Conservation (phyloP, 129 eudicot genomes). For the Lactuca saligna region DNA sequence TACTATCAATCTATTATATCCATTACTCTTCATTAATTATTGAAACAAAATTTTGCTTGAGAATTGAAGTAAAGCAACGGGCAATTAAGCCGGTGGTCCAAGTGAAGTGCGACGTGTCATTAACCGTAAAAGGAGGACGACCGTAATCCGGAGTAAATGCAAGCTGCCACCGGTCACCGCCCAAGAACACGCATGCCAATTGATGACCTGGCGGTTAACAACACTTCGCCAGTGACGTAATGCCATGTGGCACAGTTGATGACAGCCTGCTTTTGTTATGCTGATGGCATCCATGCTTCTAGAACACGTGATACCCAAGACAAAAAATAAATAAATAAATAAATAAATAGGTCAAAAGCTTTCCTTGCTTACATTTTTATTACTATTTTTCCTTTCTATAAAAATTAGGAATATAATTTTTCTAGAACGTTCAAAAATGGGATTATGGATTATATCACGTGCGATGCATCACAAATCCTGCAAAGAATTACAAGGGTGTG, state of each 20-base stretch:
- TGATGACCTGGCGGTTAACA: conserved; percentile 27
- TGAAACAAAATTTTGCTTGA: background rate
- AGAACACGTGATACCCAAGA: conserved; percentile 36
- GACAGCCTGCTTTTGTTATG: conserved; percentile 18
- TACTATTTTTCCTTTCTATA: background rate
- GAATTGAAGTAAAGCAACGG: background rate
- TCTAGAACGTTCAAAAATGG: background rate
- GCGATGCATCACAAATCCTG: too few species aligned
- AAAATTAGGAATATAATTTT: too few species aligned
- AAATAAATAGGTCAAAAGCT: conserved; percentile 40
- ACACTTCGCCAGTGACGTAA: background rate
- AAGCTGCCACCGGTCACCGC: conserved; percentile 16
- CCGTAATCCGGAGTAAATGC: conserved; percentile 26
- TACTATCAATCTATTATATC: background rate
- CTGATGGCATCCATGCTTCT: conserved; percentile 24
- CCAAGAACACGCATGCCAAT: conserved; percentile 15
- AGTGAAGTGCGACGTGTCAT: conserved; percentile 11
- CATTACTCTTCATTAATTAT: background rate
- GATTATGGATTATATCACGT: too few species aligned
- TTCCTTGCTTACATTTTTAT: conserved; percentile 9
- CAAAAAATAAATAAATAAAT: background rate
- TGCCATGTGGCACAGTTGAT: conserved; percentile 20
- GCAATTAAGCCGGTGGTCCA: conserved; percentile 24
- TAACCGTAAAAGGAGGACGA: background rate
- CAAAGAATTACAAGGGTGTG: too few species aligned